A percentile compares a stretch with the other conserved stretches of the same genome.
Evolutionary conservation across 768 basidiomycete species (phyloP).

Genomic region (Chiua virens): DNA sequence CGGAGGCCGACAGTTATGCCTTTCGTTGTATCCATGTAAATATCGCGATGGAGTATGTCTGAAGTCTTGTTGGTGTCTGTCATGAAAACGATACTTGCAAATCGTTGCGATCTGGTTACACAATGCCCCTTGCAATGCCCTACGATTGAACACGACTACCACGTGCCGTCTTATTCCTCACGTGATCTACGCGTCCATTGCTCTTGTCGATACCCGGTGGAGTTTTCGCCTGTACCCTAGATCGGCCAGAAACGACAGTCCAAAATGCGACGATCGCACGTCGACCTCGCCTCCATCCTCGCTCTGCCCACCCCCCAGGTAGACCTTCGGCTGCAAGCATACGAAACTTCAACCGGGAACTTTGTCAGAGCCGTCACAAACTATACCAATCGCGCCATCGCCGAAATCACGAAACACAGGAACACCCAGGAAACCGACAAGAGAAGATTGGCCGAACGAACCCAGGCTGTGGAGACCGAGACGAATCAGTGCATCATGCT

Average conservation of each 20-base stretch:
- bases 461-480: conserved; percentile 61
- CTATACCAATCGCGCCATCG: conserved; percentile 71
- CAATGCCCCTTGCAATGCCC: too few species aligned
- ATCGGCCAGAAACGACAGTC: neutral
- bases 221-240: too few species aligned
- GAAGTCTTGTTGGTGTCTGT: conserved; percentile 5
- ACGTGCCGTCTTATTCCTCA: conserved; percentile 9
- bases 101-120: neutral
- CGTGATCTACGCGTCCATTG: conserved; percentile 21
- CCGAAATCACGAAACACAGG: conserved; percentile 67
- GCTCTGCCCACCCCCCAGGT: conserved; percentile 56
- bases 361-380: conserved; percentile 71
- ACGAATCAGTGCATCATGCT: conserved; percentile 76
- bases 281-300: conserved; percentile 62
- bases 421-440: conserved; percentile 60
- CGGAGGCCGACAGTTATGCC: conserved; percentile 46
- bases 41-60: conserved; percentile 45
- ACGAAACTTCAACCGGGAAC: conserved; percentile 65
- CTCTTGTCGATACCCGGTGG: too few species aligned
- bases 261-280: conserved; percentile 41
- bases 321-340: conserved; percentile 60
- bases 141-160: neutral
- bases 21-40: conserved; percentile 82
- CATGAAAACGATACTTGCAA: conserved; percentile 8
- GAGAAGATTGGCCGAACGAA: conserved; percentile 63